Evolutionary conservation across 2,329 filamentous ascomycete genomes (phyloP).

Genomic region (Colletotrichum brevisporum): DNA sequence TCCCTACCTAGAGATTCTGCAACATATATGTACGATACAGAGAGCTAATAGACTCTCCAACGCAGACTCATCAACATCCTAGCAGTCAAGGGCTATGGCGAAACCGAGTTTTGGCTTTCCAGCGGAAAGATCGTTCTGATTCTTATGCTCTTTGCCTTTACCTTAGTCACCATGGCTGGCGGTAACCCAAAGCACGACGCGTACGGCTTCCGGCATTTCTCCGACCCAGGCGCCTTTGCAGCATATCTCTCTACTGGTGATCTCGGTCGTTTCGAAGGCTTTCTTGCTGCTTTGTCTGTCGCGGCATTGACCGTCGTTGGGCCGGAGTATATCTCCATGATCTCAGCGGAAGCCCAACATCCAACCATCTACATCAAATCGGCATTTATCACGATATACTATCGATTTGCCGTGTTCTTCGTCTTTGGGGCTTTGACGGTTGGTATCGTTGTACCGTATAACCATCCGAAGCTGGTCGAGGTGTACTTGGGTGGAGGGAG

Average conservation of each 20-base stretch:
- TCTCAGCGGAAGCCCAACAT: conserved; percentile 77
- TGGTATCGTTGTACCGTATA: conserved; percentile 76
- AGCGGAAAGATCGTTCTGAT: conserved; percentile 73
- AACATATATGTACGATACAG: too few relatives aligned
- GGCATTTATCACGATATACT: conserved; percentile 82
- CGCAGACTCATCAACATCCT: conserved; percentile 21
- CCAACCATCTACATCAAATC: conserved; percentile 75
- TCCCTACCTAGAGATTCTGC: too few relatives aligned
- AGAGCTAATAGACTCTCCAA: not conserved
- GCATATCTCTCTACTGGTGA: conserved; percentile 71
- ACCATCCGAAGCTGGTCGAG: conserved; percentile 48
- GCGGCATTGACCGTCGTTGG: conserved; percentile 76
- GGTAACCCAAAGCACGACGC: conserved; percentile 70
- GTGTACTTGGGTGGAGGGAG: conserved; percentile 41
- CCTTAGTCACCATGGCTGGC: conserved; percentile 73
- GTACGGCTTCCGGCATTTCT: conserved; percentile 80
- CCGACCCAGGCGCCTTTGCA: conserved; percentile 46
- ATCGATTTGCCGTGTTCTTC: conserved; percentile 79
- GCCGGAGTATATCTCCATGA: conserved; percentile 77
- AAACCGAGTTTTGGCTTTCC: conserved; percentile 79
- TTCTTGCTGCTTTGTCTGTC: conserved; percentile 76
- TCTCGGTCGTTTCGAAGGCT: conserved; percentile 79
- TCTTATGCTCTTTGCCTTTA: conserved; percentile 73
- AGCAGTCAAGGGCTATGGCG: conserved; percentile 73
- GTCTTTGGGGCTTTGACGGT: conserved; percentile 76